Evolutionary conservation across 202 grass and related monocot species (phyloP), one percentile per base, ranked within the genome.

Genomic region (Digitaria exilis): DNA sequence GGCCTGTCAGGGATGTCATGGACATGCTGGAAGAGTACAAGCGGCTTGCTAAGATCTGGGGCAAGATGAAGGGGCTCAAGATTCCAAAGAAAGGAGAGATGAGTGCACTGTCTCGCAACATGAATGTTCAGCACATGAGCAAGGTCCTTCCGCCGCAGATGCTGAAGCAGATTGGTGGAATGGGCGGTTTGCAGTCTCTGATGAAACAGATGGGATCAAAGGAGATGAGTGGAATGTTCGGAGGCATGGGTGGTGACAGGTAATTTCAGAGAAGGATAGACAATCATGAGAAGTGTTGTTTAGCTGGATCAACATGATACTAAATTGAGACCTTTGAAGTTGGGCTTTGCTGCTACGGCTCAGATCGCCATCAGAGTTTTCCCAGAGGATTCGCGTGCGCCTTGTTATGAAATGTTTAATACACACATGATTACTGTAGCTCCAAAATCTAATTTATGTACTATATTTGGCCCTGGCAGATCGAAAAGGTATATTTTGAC

Each of bases 1-100:
- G 96, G 31, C 82, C 85, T 8, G 80, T 98, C 24, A 86, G 77
- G 48, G 96, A 95, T 87, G 96, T 98, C 49, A 82, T 89, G 78
- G 91, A 93, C 19, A 95, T 98, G 92, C 59, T 92, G 8, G 96
- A 98, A 71, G 96, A 95, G 71, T 92, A 98, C 82, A 98, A 98
- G 49, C 90, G 92, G 44, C 91, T 95, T 48, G 96, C 92, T 46
- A 98, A 95, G 67, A 90, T 93, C 17, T 95, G 92, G 92, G 70
- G 89, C 74, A 95, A 95, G 87, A 92, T 98, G 89, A 95, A 94
- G 76, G 91, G 92, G 22, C 83, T 94, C 28, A 97, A 94, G 73
- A 91, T 97, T 77, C 91, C 91, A 18, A 97, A 97, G 84, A 97
- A 97, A 84, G 92, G 94, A 39, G 90, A 91, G 55, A 94, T 93